Percentiles rank a stretch among this genome's conserved stretches.
phyloP scores from a whole-genome alignment of 176 grass and related monocot species.

The Oryza australiensis region DNA sequence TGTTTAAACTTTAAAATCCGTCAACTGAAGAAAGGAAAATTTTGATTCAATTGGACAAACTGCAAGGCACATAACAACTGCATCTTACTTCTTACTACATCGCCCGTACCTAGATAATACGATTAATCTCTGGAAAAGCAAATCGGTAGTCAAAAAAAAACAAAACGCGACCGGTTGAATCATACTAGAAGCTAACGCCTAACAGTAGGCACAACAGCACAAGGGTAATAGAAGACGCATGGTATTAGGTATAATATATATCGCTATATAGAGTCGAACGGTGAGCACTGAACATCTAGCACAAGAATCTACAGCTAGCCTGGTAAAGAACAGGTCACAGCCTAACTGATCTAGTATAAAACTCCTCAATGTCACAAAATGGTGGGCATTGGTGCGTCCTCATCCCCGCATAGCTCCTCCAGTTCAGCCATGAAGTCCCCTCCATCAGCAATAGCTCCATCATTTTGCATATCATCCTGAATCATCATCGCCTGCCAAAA shows the following conservation, averaged over 20 bases:
- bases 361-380: conserved; percentile 50
- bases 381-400: conserved; percentile 44
- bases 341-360: conserved; percentile 53
- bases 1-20: too few relatives aligned
- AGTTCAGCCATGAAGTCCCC: conserved; percentile 71
- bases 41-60: too few relatives aligned
- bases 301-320: conserved; percentile 58
- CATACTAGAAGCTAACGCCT: neutral
- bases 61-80: neutral
- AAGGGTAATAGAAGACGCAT: conserved; percentile 18
- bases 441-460: conserved; percentile 36
- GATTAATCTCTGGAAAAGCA: neutral
- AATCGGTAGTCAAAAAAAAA: neutral
- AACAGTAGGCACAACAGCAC: neutral
- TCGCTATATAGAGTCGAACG: conserved; percentile 35
- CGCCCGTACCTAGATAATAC: neutral
- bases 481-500: conserved; percentile 50
- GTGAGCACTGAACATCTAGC: conserved; percentile 33
- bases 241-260: conserved; percentile 47
- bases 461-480: conserved; percentile 53
- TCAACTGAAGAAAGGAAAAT: too few relatives aligned
- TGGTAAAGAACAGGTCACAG: conserved; percentile 49
- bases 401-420: conserved; percentile 62
- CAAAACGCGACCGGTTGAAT: neutral
- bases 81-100: neutral